Base-by-base conservation (phyloP, 148 eudicot genomes). In the Dysphania ambrosioides region DNA sequence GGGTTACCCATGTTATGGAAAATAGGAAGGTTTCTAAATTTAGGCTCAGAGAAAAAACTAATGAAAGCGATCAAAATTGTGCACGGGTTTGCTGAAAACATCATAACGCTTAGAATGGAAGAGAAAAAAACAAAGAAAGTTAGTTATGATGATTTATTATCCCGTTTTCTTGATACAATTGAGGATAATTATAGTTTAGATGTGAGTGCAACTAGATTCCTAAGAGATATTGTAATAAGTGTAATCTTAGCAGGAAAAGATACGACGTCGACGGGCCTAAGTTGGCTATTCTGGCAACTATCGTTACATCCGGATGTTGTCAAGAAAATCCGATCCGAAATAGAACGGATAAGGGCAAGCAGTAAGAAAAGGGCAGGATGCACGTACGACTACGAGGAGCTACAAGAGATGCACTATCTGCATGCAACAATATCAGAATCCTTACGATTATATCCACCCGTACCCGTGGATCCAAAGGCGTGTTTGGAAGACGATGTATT, bases 281-380 rank as follows among this genome's bases (percentile, higher is more conserved):
- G 82, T 41, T 91, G 93, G 93, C 83, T 91, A 75, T 91, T 91
- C 53, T 91, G 96, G 96, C 63, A 86, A 68, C 34, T 91, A 21
- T 80, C 91, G 0, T 32, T 71, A 8, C 78, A 82, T 16, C 86
- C 84, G 1, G 26, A 78, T 0, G 85, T 85, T 0, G 68, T 77
- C 21, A 69, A 72, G 15, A 83, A 79, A 24, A 90, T 90, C 27
- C 85, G 91, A 0, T 21, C 62, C 11, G 91, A 89, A 66, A 38
- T 86, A 16, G 24, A 19, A 55, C 49, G 34, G 16, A 62, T 59
- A 34, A 47, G 38, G 0, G 70, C 82, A 18, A 72, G 81, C 0
- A 27, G 3, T 0, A 29, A 58, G 32, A 88, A 85, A 71, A 69
- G 1, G 24, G 67, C 57, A 3, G 83, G 86, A 2, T 83, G 76